Evolutionary conservation across 768 basidiomycete genomes (phyloP).

Genomic region (Cyclocybe aegerita): DNA sequence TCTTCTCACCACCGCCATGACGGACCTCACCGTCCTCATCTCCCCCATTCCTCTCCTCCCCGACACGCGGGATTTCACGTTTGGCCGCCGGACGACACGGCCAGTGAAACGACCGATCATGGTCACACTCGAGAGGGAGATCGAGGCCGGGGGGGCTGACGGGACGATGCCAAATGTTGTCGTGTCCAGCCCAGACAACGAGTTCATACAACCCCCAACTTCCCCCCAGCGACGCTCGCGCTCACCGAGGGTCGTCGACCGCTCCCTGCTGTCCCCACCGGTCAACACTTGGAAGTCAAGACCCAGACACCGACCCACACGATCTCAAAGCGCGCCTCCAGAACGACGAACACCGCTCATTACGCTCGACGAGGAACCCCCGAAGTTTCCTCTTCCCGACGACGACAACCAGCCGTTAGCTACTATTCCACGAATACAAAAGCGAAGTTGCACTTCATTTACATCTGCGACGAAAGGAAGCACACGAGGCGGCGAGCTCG

Average conservation of each 20-base stretch:
- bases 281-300: slow-evolving; percentile 46
- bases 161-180: slow-evolving; percentile 6
- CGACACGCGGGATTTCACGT: slow-evolving; percentile 29
- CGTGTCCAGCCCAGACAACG: slow-evolving; percentile 11
- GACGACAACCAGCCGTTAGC: slow-evolving; percentile 1
- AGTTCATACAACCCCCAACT: slow-evolving; percentile 15
- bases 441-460: slow-evolving; percentile 30
- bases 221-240: slow-evolving; percentile 14
- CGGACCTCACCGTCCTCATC: slow-evolving; percentile 52
- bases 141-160: slow-evolving; percentile 20
- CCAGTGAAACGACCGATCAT: slow-evolving; percentile 34
- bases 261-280: slow-evolving; percentile 45
- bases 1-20: slow-evolving; percentile 30
- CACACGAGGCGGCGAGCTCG: slow-evolving; percentile 43
- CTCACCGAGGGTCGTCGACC: slow-evolving; percentile 22
- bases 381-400: background rate
- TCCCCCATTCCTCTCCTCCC: slow-evolving; percentile 46
- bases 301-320: slow-evolving; percentile 40
- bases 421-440: slow-evolving; percentile 14
- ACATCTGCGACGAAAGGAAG: slow-evolving; percentile 21
- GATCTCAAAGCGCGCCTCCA: slow-evolving; percentile 50
- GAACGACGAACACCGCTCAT: slow-evolving; percentile 23
- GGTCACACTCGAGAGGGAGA: slow-evolving; percentile 41
- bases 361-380: slow-evolving; percentile 6
- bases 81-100: slow-evolving; percentile 26